Base-by-base conservation (phyloP, 345 rosid genomes). In the Combretum micranthum region DNA sequence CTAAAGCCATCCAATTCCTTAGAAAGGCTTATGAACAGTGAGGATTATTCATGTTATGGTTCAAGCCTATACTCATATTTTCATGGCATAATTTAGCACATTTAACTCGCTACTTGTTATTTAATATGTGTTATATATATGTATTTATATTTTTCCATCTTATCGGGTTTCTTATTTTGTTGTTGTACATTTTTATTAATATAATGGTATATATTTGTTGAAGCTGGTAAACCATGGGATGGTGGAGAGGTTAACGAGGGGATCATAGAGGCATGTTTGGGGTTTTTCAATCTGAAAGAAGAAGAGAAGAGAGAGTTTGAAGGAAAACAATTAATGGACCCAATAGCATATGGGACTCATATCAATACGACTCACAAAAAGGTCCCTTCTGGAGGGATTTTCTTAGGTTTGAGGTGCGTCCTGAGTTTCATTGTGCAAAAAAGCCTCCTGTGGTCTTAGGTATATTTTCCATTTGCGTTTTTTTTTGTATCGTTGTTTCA, bases 11-110 rank as follows among this genome's bases (percentile, higher is more conserved):
- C 65, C 69, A 50, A 1, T 66, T 75, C 4, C 69, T 83, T 10
- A 78, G 68, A 44, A 67, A 62, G 48, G 89, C 85, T 50, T 83
- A 85, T 26, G 57, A 60, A 16, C 79, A 77, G 12, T 82, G 81
- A 84, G 86, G 86, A 20, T 70, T 81, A 71, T 81, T 81, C 71
- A 64, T 61, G 83, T 83, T 77, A 68, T 37, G 10, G 19, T 12
- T n/a, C n/a, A n/a, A n/a, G n/a, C n/a, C n/a, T n/a, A n/a, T n/a
- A n/a, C n/a, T n/a, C n/a, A n/a, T n/a, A n/a, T n/a, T n/a, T n/a
- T n/a, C n/a, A n/a, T n/a, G n/a, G n/a, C n/a, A n/a, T n/a, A n/a
- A n/a, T n/a, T n/a, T n/a, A n/a, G n/a, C n/a, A n/a, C n/a, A n/a
- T n/a, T n/a, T n/a, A n/a, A n/a, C n/a, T n/a, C n/a, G n/a, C n/a